Evolutionary conservation across 2,329 filamentous ascomycete genomes (phyloP), one percentile per base, ranked within the genome.

Genomic region (Coniochaeta sp.): DNA sequence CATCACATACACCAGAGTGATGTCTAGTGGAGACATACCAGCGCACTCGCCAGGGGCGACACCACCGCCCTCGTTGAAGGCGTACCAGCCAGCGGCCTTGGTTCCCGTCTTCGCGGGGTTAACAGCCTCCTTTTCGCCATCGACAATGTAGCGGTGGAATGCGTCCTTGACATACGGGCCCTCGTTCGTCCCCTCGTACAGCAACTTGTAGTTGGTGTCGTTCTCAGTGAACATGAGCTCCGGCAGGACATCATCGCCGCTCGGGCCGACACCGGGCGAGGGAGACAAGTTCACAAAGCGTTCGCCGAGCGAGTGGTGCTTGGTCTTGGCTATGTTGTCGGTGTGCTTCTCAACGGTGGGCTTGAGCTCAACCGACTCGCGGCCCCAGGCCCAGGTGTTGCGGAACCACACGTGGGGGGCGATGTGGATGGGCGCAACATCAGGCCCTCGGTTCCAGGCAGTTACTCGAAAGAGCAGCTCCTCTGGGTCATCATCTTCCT

Each of bases 381-480:
- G 81, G 20, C 91, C 92, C 92, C 92, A 97, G 33, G 87, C 82
- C 94, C 94, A 97, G 3, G 91, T 96, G 68, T 97, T 97, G 57
- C 92, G 84, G 75, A 96, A 97, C 90, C 91, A 96, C 50, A 96
- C 83, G 55, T 97, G 94, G 8, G 92, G 92, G 40, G 96, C 75
- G 62, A 97, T 96, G 69, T 97, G 94, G 51, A 97, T 74, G 20
- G 91, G 91, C 13, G 94, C 92, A 13, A 89, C 83, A 50, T 96
- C 89, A 6, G 90, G 88, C 14, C 94, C 92, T 60, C 94, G 83
- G 66, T 97, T 97, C 86, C 94, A 97, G 42, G 91, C 92, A 10
- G 92, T 96, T 42, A 97, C 87, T 62, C 94, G 89, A 74, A 96
- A 97, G 27, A 95, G 76, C 12, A 97, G 75, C 71, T 96, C 90